A percentile compares a stretch with the other conserved stretches of the same genome.
phyloP scores from a whole-genome alignment of 805 yeast species.

The Saccharomycopsis olivae region DNA sequence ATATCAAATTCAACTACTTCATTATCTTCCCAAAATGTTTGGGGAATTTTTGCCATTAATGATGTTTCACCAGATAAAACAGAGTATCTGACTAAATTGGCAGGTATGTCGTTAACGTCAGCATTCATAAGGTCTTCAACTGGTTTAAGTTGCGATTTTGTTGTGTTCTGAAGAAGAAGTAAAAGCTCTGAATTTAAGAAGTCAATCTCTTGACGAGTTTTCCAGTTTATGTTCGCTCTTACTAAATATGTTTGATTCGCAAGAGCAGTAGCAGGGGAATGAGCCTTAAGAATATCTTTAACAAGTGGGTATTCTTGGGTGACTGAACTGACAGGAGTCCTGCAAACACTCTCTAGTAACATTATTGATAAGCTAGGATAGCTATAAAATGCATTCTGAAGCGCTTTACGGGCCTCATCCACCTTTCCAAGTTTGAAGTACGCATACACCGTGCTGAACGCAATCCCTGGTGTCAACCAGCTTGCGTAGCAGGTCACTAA shows the following conservation, averaged over 20 bases:
- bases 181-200: slow-evolving; percentile 37
- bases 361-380: slow-evolving; percentile 50
- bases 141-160: background rate
- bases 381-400: slow-evolving; percentile 38
- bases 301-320: background rate
- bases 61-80: slow-evolving; percentile 61
- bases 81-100: slow-evolving; percentile 55
- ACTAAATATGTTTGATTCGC: slow-evolving; percentile 49
- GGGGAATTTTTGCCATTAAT: slow-evolving; percentile 61
- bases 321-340: background rate
- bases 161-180: background rate
- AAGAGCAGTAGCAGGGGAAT: slow-evolving; percentile 24
- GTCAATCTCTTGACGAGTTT: slow-evolving; percentile 32
- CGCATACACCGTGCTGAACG: slow-evolving; percentile 59
- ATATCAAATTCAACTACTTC: slow-evolving; percentile 64
- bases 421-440: slow-evolving; percentile 32
- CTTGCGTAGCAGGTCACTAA: slow-evolving; percentile 44
- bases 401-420: slow-evolving; percentile 35
- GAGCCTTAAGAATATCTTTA: slow-evolving; percentile 3
- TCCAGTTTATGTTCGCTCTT: slow-evolving; percentile 47
- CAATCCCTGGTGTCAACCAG: slow-evolving; percentile 68
- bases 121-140: background rate
- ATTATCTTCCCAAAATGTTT: slow-evolving; percentile 45
- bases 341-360: slow-evolving; percentile 38
- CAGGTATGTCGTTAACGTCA: slow-evolving; percentile 33